These are phyloP conservation scores for Chamaecrista fasciculata DNA, from an alignment of 306 rosid genomes.

Conservation along the genomic window DNA sequence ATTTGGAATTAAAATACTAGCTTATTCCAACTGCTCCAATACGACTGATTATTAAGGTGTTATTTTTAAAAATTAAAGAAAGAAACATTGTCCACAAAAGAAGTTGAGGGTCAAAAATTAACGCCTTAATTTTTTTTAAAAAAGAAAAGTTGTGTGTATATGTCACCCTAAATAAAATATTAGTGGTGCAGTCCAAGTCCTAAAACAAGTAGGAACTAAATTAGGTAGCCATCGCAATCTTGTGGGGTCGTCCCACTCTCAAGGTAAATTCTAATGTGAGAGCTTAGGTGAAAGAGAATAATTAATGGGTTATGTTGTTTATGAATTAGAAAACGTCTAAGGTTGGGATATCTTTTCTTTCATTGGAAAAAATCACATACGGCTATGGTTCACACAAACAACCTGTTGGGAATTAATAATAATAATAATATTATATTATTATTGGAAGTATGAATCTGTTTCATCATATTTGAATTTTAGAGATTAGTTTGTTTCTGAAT, in stretches of 20 bases:
- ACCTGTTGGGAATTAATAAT: too few species aligned
- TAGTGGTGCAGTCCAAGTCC: neutral
- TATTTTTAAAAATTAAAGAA: neutral
- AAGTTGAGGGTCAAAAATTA: neutral
- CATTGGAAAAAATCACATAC: neutral
- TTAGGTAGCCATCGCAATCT: conserved; percentile 13
- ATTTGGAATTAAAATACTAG: too few species aligned
- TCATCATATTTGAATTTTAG: too few species aligned
- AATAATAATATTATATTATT: too few species aligned
- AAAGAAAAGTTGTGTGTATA: neutral
- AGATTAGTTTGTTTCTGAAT: too few species aligned
- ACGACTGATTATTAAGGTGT: neutral
- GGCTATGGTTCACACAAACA: neutral
- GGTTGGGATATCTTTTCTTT: neutral
- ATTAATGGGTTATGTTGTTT: neutral
- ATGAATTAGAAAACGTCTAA: neutral
- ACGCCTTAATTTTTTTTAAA: neutral
- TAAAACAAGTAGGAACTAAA: neutral
- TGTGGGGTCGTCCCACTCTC: neutral
- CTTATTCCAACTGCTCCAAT: too few species aligned
- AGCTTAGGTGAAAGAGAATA: neutral
- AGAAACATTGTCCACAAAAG: neutral
- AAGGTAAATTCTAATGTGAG: neutral
- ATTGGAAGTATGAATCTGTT: too few species aligned
- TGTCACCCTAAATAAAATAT: neutral